Evolutionary conservation across 495 filamentous ascomycete species (phyloP).

Genomic region (Pyrenopolyporus hunteri): DNA sequence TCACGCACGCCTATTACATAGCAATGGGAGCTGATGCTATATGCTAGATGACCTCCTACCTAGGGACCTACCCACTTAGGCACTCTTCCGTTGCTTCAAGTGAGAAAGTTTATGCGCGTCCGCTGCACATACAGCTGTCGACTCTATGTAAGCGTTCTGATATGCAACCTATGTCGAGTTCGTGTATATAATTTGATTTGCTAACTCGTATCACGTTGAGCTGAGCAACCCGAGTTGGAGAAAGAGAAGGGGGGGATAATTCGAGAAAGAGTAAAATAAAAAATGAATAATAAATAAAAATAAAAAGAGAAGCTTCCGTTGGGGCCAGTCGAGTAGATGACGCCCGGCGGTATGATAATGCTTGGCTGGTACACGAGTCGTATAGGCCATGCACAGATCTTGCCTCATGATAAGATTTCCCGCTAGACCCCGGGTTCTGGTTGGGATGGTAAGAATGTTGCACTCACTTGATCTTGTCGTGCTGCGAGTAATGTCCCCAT

Average conservation of each 20-base stretch:
- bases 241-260: too few species aligned
- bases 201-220: slow-evolving; percentile 27
- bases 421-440: background rate
- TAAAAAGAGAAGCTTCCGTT: slow-evolving; percentile 8
- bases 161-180: slow-evolving; percentile 16
- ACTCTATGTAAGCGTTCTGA: slow-evolving; percentile 25
- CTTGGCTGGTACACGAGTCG: slow-evolving; percentile 6
- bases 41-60: background rate
- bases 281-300: too few species aligned
- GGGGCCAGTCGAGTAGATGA: background rate
- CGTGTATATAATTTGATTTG: slow-evolving; percentile 31
- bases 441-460: background rate
- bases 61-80: background rate
- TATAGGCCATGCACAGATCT: slow-evolving; percentile 8
- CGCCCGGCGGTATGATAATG: slow-evolving; percentile 12
- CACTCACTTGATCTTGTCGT: background rate
- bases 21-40: background rate
- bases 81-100: background rate
- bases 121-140: slow-evolving; percentile 13
- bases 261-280: too few species aligned
- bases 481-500: background rate
- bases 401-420: slow-evolving; percentile 2
- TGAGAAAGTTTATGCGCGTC: slow-evolving; percentile 11
- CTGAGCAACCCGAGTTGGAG: slow-evolving; percentile 27
- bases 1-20: too few species aligned